These are phyloP conservation scores for Trichoderma erinaceum DNA, from an alignment of 495 filamentous ascomycete genomes.

Conservation along the genomic window DNA sequence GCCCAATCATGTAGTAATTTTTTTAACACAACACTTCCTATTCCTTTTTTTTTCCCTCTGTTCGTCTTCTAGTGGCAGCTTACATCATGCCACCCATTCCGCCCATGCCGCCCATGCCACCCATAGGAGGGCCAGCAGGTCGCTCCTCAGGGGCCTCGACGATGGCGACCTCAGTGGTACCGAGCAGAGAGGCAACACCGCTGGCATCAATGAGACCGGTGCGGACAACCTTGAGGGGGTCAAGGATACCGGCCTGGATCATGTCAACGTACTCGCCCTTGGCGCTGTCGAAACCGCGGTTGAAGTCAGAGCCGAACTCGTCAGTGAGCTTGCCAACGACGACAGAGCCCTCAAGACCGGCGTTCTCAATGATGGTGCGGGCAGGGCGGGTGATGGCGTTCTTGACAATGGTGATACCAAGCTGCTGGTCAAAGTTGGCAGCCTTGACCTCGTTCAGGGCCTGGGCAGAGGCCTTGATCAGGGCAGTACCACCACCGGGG, in stretches of 20 bases:
- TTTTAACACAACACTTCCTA: constrained; percentile 20
- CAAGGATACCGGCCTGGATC: constrained; percentile 93
- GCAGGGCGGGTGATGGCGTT: constrained; percentile 93
- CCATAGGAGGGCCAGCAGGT: constrained; percentile 39
- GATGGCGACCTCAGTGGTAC: constrained; percentile 96
- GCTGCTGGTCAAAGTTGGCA: constrained; percentile 97
- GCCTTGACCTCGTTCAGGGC: constrained; percentile 74
- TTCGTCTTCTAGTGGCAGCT: constrained; percentile 16
- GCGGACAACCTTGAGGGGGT: constrained; percentile 98
- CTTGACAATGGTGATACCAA: constrained; percentile 95
- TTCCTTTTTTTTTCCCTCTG: constrained; percentile 17
- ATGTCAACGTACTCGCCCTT: constrained; percentile 98
- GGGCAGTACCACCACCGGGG: constrained; percentile 94
- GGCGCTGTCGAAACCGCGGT: constrained; percentile 93
- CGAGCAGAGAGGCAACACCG: constrained; percentile 93
- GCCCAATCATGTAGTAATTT: constrained; percentile 7
- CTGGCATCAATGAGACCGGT: constrained; percentile 90
- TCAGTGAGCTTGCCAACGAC: constrained; percentile 97
- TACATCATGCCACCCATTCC: constrained; percentile 54
- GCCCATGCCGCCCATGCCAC: constrained; percentile 62
- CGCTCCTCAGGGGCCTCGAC: constrained; percentile 95
- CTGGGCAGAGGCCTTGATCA: constrained; percentile 93
- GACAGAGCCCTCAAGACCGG: constrained; percentile 90
- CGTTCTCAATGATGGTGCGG: constrained; percentile 94
- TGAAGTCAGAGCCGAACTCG: constrained; percentile 88